A percentile compares a stretch with the other conserved stretches of the same genome.
Evolutionary conservation across 140 eudicot species (phyloP).

Genomic region (Cichorium intybus): DNA sequence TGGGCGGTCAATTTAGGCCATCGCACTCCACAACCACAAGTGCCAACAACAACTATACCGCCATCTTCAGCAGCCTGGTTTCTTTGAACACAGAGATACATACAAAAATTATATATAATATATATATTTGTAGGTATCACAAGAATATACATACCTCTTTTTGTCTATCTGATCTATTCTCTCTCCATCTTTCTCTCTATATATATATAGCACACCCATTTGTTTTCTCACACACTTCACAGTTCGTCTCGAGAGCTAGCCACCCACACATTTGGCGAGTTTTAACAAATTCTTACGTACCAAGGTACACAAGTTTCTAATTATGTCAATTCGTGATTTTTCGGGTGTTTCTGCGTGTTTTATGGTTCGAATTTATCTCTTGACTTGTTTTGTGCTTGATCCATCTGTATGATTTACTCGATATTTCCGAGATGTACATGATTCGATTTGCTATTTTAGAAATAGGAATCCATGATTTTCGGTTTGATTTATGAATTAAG

Average conservation of each 20-base stretch:
- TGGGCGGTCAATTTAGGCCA: slow-evolving; percentile 2
- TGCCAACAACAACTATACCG: background rate
- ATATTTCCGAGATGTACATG: slow-evolving; percentile 15
- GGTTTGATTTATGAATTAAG: slow-evolving; percentile 11
- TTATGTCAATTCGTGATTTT: background rate
- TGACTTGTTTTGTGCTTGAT: background rate
- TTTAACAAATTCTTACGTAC: slow-evolving; percentile 16
- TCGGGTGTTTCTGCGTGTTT: slow-evolving; percentile 1
- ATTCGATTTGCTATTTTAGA: slow-evolving; percentile 5
- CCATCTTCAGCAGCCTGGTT: background rate
- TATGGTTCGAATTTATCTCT: slow-evolving; percentile 9
- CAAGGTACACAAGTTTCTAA: slow-evolving; percentile 15
- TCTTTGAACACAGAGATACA: background rate
- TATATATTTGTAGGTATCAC: background rate
- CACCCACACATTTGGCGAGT: slow-evolving; percentile 11
- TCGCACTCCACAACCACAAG: background rate
- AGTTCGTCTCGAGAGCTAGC: background rate
- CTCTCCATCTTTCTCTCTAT: background rate
- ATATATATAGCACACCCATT: slow-evolving; percentile 2
- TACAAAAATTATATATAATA: background rate
- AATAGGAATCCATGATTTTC: slow-evolving; percentile 3
- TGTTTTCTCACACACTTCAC: slow-evolving; percentile 4
- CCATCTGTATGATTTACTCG: slow-evolving; percentile 2
- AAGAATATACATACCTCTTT: background rate
- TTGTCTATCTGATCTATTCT: background rate